Base-by-base conservation (phyloP, 306 rosid species). In the Myrica gale region DNA sequence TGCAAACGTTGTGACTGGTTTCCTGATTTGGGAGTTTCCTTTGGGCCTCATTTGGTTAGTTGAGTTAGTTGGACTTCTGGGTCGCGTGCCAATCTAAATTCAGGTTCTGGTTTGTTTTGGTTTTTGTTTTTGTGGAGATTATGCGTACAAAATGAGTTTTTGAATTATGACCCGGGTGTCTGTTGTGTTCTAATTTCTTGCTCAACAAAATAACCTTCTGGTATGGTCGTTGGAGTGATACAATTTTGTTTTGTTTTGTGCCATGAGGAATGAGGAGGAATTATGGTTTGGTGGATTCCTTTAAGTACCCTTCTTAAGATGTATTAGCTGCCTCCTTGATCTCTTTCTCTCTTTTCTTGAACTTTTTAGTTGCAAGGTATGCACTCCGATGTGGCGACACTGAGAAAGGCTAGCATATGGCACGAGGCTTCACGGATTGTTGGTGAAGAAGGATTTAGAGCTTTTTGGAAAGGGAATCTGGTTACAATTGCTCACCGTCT, bases 381-480 rank as follows among this genome's bases (percentile, higher is more conserved):
- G 99, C 98, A 96, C 81, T 87, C 99, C 17, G 92, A 90, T 76
- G 87, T 85, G 55, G 96, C 92, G 23, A 84, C 96, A 21, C 74
- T 96, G 88, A 85, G 83, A 60, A 92, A 90, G 58, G 79, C 91
- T 8, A 89, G 98, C 76, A 85, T 96, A 79, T 92, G 99, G 99
- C 87, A 74, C 17, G 98, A 96, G 89, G 99, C 99, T 56, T 89
- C 99, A 5, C 79, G 99, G 61, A 92, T 96, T 81, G 81, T 89
- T 57, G 80, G 85, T 20, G 98, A 96, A 87, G 99, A 96, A 72
- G 99, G 99, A 20, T 82, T 96, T 81, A 79, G 96, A 79, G 98
- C 99, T 78, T 92, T 96, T 79, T 96, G 99, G 99, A 96, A 92
- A 81, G 99, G 99, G 78, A 96, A 96, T 83, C 68, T 96, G 39